These are phyloP conservation scores for Urtica urens DNA, from an alignment of 306 rosid species.

Conservation along the genomic window DNA sequence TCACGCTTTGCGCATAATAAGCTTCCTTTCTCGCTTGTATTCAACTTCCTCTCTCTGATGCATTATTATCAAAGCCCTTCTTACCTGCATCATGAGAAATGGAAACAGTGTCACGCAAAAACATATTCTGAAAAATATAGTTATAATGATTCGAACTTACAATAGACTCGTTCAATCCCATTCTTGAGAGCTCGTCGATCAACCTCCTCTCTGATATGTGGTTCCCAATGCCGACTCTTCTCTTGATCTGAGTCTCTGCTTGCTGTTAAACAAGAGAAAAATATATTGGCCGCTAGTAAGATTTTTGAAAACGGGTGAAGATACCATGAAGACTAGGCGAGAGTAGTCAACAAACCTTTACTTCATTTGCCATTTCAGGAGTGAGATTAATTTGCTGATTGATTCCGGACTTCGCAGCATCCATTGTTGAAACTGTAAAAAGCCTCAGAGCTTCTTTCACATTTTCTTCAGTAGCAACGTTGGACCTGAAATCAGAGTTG, in stretches of 20 bases:
- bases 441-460: slow-evolving; percentile 87
- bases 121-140: not conserved
- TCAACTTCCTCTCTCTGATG: slow-evolving; percentile 99
- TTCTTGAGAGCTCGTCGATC: slow-evolving; percentile 82
- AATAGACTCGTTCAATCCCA: slow-evolving; percentile 92
- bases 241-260: slow-evolving; percentile 94
- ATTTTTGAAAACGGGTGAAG: slow-evolving; percentile 2
- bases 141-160: slow-evolving; percentile 27
- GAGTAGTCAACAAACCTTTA: slow-evolving; percentile 51
- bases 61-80: slow-evolving; percentile 94
- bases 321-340: not conserved
- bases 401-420: slow-evolving; percentile 91
- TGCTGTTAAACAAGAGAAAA: slow-evolving; percentile 45
- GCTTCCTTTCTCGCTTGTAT: slow-evolving; percentile 84
- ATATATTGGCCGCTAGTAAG: slow-evolving; percentile 2
- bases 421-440: slow-evolving; percentile 88
- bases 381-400: slow-evolving; percentile 77
- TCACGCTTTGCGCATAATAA: slow-evolving; percentile 63
- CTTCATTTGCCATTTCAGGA: slow-evolving; percentile 78
- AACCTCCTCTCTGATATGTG: slow-evolving; percentile 90
- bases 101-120: not conserved
- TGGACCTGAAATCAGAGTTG: slow-evolving; percentile 38
- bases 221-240: slow-evolving; percentile 95
- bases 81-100: slow-evolving; percentile 45
- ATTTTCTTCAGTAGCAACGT: slow-evolving; percentile 68